Evolutionary conservation across 2,329 filamentous ascomycete species (phyloP).

Genomic region (Penicillium janthinellum): DNA sequence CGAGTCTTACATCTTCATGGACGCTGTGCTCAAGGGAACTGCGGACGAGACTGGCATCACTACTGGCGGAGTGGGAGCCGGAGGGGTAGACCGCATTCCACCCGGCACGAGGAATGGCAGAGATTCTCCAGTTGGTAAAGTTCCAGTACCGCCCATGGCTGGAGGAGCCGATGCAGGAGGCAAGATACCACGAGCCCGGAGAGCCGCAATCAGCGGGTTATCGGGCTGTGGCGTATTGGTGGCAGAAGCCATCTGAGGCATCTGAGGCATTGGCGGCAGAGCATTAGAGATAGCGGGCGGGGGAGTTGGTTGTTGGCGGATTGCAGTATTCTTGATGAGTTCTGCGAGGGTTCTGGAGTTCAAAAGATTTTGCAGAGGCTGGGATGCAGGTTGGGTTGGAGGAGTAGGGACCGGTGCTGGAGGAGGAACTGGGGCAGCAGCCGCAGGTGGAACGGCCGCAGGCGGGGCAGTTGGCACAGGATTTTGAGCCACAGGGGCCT

Average conservation of each 20-base stretch:
- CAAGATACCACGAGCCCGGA: slow-evolving; percentile 70
- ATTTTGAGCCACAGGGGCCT: slow-evolving; percentile 20
- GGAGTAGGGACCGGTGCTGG: slow-evolving; percentile 46
- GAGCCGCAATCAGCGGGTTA: slow-evolving; percentile 65
- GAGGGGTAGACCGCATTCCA: slow-evolving; percentile 40
- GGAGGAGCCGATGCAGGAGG: slow-evolving; percentile 50
- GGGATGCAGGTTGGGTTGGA: slow-evolving; percentile 37
- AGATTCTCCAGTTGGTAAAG: slow-evolving; percentile 42
- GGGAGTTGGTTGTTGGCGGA: slow-evolving; percentile 42
- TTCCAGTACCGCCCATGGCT: slow-evolving; percentile 31
- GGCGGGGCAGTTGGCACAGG: slow-evolving; percentile 21
- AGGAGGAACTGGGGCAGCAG: slow-evolving; percentile 26
- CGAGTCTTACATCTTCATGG: slow-evolving; percentile 69
- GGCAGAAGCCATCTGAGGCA: slow-evolving; percentile 51
- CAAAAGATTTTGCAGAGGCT: slow-evolving; percentile 41
- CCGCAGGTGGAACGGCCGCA: slow-evolving; percentile 23
- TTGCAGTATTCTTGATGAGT: slow-evolving; percentile 48
- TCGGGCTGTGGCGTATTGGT: slow-evolving; percentile 59
- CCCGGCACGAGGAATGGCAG: slow-evolving; percentile 46
- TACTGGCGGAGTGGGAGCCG: slow-evolving; percentile 38
- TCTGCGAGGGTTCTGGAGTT: slow-evolving; percentile 48
- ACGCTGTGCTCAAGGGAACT: slow-evolving; percentile 63
- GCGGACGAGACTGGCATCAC: slow-evolving; percentile 34
- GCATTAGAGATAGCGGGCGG: slow-evolving; percentile 50
- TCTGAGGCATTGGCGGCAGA: slow-evolving; percentile 59